These are phyloP conservation scores for Thielaviopsis euricoi DNA, from an alignment of 2,329 filamentous ascomycete species.

Conservation along the genomic window DNA sequence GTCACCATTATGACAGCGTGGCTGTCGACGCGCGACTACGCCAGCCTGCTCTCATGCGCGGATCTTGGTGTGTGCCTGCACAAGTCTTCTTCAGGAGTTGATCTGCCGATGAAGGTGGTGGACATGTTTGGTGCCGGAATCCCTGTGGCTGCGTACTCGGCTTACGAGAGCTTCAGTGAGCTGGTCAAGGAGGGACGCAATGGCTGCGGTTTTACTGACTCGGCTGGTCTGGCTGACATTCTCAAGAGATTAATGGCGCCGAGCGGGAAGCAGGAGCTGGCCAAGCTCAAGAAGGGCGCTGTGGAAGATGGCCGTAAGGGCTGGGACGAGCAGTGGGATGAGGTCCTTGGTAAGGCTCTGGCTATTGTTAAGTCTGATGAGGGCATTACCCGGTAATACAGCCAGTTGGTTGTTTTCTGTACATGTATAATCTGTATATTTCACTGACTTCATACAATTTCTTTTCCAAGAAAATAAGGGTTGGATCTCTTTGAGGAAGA, in stretches of 20 bases:
- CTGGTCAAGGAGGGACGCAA: constrained; percentile 79
- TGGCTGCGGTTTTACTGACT: constrained; percentile 66
- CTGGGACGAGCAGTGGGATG: constrained; percentile 91
- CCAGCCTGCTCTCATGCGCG: constrained; percentile 63
- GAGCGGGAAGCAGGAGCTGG: constrained; percentile 35
- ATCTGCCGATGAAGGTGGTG: constrained; percentile 97
- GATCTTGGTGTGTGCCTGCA: constrained; percentile 86
- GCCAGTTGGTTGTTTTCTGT: neutral
- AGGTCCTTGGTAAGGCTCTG: constrained; percentile 58
- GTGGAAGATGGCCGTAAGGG: constrained; percentile 55
- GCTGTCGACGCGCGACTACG: constrained; percentile 73
- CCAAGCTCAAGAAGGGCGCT: constrained; percentile 50
- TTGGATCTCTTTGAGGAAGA: no score
- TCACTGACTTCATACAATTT: neutral
- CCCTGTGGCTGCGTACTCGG: constrained; percentile 72
- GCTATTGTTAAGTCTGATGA: constrained; percentile 22
- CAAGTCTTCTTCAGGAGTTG: constrained; percentile 84
- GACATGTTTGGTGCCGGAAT: constrained; percentile 96
- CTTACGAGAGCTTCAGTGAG: constrained; percentile 79
- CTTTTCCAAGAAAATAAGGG: neutral
- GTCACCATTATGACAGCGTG: constrained; percentile 68
- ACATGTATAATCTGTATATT: neutral
- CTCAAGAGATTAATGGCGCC: constrained; percentile 47
- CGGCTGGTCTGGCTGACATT: constrained; percentile 45
- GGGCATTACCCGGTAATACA: neutral